Conservation (phyloP, 2,329 filamentous ascomycete genomes). For the Fusarium papillatum region DNA sequence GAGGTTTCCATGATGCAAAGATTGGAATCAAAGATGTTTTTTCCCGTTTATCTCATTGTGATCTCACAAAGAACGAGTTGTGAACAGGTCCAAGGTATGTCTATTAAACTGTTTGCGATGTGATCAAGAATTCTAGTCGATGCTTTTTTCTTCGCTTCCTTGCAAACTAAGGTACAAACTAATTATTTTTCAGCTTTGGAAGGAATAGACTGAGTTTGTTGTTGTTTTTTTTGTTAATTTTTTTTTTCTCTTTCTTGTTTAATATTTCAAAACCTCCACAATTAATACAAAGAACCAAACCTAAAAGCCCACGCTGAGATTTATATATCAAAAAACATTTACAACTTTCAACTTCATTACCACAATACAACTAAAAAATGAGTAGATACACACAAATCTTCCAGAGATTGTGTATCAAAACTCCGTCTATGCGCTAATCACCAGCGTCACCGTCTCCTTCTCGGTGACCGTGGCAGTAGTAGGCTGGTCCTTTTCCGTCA, state of each 20-base stretch:
- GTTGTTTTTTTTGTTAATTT: neutral
- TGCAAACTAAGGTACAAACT: neutral
- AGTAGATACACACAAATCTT: neutral
- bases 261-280: neutral
- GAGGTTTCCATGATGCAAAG: conserved; percentile 16
- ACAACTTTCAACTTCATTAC: conserved; percentile 34
- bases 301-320: neutral
- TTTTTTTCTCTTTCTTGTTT: neutral
- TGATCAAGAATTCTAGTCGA: conserved; percentile 4
- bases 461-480: conserved; percentile 53
- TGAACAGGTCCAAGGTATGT: conserved; percentile 10
- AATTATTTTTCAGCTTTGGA: neutral
- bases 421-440: conserved; percentile 38
- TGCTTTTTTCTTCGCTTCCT: neutral
- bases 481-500: conserved; percentile 47
- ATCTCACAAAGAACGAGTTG: conserved; percentile 1
- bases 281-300: neutral
- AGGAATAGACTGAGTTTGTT: neutral
- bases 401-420: neutral
- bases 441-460: conserved; percentile 49
- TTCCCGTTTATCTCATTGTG: neutral
- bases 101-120: conserved; percentile 2
- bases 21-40: conserved; percentile 11
- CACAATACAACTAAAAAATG: conserved; percentile 27
- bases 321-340: neutral